These are phyloP conservation scores for Hymenoscyphus occultus DNA, from an alignment of 2,329 filamentous ascomycete genomes.

Conservation along the genomic window DNA sequence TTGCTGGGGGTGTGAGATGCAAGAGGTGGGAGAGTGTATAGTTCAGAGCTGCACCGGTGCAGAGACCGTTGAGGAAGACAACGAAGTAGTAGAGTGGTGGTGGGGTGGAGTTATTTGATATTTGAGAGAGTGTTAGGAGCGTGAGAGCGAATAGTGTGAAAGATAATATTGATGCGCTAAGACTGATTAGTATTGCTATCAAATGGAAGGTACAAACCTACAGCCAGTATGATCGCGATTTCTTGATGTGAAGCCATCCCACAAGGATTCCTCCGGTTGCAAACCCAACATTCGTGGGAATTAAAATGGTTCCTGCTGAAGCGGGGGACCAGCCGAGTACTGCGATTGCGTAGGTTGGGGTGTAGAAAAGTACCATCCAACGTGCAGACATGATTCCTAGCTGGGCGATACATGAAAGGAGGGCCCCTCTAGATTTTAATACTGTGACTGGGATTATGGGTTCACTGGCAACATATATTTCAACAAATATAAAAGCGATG, in stretches of 20 bases:
- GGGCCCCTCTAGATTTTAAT: slow-evolving; percentile 65
- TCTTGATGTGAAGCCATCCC: slow-evolving; percentile 72
- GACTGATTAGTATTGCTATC: slow-evolving; percentile 3
- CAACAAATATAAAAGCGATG: slow-evolving; percentile 57
- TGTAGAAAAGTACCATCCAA: slow-evolving; percentile 78
- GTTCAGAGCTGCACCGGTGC: slow-evolving; percentile 70
- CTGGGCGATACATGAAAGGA: slow-evolving; percentile 72
- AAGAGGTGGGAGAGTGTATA: slow-evolving; percentile 79
- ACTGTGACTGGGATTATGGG: slow-evolving; percentile 74
- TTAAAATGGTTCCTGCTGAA: slow-evolving; percentile 69
- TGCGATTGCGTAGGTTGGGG: slow-evolving; percentile 75
- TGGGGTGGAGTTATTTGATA: slow-evolving; percentile 52
- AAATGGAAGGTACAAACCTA: slow-evolving; percentile 30
- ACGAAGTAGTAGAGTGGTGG: slow-evolving; percentile 53
- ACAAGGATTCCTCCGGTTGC: slow-evolving; percentile 69
- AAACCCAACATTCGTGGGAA: slow-evolving; percentile 81
- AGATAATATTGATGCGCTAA: slow-evolving; percentile 54
- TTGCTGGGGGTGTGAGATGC: slow-evolving; percentile 63
- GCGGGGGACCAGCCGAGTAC: slow-evolving; percentile 69
- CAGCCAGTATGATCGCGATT: slow-evolving; percentile 69
- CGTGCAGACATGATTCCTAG: slow-evolving; percentile 77
- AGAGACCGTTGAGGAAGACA: slow-evolving; percentile 69
- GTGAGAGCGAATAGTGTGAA: slow-evolving; percentile 61
- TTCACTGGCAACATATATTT: slow-evolving; percentile 60
- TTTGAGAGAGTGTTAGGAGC: slow-evolving; percentile 53